These are phyloP conservation scores for Neurospora sp. DNA, from an alignment of 495 filamentous ascomycete species.

Conservation along the genomic window DNA sequence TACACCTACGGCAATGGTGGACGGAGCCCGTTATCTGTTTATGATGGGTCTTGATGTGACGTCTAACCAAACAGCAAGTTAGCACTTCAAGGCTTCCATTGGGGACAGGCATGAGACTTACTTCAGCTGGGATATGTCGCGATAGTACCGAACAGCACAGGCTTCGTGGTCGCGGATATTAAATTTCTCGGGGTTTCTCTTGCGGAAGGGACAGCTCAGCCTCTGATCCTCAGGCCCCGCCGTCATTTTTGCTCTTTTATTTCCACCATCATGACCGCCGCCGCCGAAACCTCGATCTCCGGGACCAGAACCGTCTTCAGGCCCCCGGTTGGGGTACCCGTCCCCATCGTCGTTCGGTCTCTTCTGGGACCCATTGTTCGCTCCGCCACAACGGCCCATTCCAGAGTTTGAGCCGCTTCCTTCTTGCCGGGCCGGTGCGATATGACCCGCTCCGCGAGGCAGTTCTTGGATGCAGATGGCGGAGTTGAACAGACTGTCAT, in stretches of 20 bases:
- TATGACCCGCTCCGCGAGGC: not conserved
- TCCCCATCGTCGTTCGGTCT: constrained; percentile 2
- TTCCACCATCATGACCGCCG: not conserved
- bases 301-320: not conserved
- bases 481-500: not conserved
- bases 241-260: not conserved
- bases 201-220: constrained; percentile 27
- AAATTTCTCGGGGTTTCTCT: constrained; percentile 28
- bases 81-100: not conserved
- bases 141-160: constrained; percentile 19
- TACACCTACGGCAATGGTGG: constrained; percentile 18
- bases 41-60: constrained; percentile 22
- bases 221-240: not conserved
- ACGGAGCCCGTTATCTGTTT: constrained; percentile 1
- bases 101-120: constrained; percentile 3
- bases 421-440: not conserved
- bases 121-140: constrained; percentile 22
- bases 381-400: not conserved
- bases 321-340: not conserved
- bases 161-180: constrained; percentile 22
- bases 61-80: not conserved
- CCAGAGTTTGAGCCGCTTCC: not conserved
- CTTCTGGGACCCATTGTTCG: not conserved
- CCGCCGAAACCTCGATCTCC: not conserved
- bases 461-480: constrained; percentile 1